Conservation (phyloP, 768 basidiomycete species). For the Russula olivacea region DNA sequence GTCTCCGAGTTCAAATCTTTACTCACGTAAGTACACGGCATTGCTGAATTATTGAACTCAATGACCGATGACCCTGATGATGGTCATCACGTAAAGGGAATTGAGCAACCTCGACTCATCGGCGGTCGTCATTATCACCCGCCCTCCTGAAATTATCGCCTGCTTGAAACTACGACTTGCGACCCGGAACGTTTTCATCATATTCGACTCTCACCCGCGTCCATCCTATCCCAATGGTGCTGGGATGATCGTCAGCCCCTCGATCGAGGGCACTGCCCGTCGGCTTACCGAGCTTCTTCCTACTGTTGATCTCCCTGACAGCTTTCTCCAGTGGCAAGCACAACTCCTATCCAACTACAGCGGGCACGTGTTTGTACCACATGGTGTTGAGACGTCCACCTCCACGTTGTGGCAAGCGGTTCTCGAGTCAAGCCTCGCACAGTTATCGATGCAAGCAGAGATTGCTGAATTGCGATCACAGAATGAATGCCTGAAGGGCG, state of each 20-base stretch:
- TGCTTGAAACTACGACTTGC: constrained; percentile 37
- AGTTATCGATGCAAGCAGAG: constrained; percentile 41
- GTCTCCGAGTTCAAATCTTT: constrained; percentile 36
- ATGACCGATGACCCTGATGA: background rate
- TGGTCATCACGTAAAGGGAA: constrained; percentile 24
- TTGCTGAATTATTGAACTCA: background rate
- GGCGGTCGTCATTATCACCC: constrained; percentile 52
- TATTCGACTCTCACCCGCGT: constrained; percentile 67
- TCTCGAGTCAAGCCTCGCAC: constrained; percentile 45
- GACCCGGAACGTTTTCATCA: constrained; percentile 39
- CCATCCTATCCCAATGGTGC: constrained; percentile 52
- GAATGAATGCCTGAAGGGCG: constrained; percentile 20
- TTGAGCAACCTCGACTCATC: constrained; percentile 28
- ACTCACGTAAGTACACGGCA: constrained; percentile 28
- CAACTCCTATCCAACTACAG: constrained; percentile 57
- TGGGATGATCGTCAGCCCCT: constrained; percentile 50
- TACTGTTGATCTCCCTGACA: constrained; percentile 43
- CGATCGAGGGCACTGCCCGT: constrained; percentile 38
- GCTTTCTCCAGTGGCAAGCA: constrained; percentile 54
- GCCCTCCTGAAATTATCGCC: constrained; percentile 63
- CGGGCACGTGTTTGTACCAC: constrained; percentile 48
- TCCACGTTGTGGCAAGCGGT: constrained; percentile 33
- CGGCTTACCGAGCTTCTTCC: constrained; percentile 45
- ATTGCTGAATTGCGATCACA: constrained; percentile 27
- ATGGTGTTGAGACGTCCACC: constrained; percentile 25